Evolutionary conservation across 2,329 filamentous ascomycete species (phyloP), one percentile per base, ranked within the genome.

Genomic region (Diaporthe citrichinensis): DNA sequence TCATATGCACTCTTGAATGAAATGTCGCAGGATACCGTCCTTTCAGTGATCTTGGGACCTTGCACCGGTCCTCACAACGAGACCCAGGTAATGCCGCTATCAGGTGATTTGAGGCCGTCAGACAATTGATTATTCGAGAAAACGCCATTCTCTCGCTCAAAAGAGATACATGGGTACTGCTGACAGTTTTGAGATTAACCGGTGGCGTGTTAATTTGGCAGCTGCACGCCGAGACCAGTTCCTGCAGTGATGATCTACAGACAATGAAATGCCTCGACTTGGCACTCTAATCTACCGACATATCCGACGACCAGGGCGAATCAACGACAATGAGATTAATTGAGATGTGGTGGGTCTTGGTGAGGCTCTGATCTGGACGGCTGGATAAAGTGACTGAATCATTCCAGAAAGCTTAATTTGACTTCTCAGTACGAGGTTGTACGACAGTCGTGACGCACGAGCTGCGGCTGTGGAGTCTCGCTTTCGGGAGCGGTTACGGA

Each of bases 381-480:
- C 8, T 41, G 14, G n/a, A 28, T 53, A n/a, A 10, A n/a, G 25
- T 12, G n/a, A 53, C 65, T 28, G 65, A 68, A 14, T 69, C 34
- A 55, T 36, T 39, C 15, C 8, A 12, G 17, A 69, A 69, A 69
- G 34, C 65, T 41, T 69, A 69, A 69, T 55, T 69, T 55, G 65
- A 41, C 49, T 69, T 28, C 34, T 31, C 49, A 14, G 14, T 34
- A 17, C 12, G n/a, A 41, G 49, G 20, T 31, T 34, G 39, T 49
- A 49, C 49, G 1, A 14, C 49, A 46, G 34, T 55, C 49, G 25
- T 53, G 44, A 51, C 44, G 62, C 62, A 68, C 44, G 23, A 53
- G 23, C 65, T 53, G 23, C 31, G 23, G 25, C 15, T 9, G 15
- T 23, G 28, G 44, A 49, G 15, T n/a, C 28, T 25, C 14, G 34